These are phyloP conservation scores for Articulospora tetracladia DNA, from an alignment of 495 filamentous ascomycete genomes.

Conservation along the genomic window DNA sequence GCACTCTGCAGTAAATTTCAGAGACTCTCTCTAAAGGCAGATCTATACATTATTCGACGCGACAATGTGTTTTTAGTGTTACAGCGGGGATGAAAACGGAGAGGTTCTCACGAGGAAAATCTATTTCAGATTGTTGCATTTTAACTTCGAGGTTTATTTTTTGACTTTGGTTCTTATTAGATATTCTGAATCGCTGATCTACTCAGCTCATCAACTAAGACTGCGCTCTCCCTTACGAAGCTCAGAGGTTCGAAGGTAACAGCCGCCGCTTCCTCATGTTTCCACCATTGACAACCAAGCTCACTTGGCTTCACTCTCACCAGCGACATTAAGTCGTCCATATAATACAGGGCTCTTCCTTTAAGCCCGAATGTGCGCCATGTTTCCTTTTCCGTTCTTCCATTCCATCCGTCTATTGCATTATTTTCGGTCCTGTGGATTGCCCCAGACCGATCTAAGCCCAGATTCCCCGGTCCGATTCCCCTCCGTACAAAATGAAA, in stretches of 20 bases:
- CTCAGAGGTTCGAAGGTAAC: conserved; percentile 19
- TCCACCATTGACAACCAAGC: not conserved
- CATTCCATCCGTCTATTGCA: conserved; percentile 2
- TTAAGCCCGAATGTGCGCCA: not conserved
- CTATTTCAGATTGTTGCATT: too few species aligned
- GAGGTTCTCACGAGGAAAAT: too few species aligned
- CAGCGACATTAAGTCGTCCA: not conserved
- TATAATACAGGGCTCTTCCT: not conserved
- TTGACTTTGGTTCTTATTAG: not conserved
- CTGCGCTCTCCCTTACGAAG: conserved; percentile 26
- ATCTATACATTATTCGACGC: too few species aligned
- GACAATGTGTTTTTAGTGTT: too few species aligned
- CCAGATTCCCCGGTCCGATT: not conserved
- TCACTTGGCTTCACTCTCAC: not conserved
- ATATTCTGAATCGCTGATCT: not conserved
- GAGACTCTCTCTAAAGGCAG: too few species aligned
- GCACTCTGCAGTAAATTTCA: too few species aligned
- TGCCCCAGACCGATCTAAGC: not conserved
- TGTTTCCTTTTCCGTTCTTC: not conserved
- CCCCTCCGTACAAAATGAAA: conserved; percentile 16
- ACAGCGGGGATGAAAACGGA: too few species aligned
- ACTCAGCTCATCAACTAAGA: conserved; percentile 13
- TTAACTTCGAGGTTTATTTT: not conserved
- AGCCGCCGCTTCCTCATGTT: conserved; percentile 18
- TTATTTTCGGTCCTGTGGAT: not conserved